Evolutionary conservation across 176 grass and related monocot species (phyloP).

Genomic region (Calamus simplicifolius): DNA sequence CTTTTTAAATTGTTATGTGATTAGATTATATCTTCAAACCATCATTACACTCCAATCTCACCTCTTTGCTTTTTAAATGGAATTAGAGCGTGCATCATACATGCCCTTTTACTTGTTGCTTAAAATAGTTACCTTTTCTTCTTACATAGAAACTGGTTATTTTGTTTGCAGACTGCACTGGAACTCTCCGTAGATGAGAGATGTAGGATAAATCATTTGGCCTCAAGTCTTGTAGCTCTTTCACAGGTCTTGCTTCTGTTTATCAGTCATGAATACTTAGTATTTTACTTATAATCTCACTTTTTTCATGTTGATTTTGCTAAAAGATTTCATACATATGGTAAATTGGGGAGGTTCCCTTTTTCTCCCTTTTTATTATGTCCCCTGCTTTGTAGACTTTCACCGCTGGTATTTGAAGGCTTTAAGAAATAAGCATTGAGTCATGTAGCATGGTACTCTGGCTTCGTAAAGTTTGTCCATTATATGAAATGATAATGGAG

Average conservation of each 20-base stretch:
- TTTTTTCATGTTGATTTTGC: not conserved
- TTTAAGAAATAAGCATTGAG: not conserved
- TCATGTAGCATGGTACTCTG: no score
- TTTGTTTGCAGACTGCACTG: constrained; percentile 50
- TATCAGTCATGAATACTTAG: no score
- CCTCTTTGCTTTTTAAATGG: no score
- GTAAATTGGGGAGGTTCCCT: no score
- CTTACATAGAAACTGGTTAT: constrained; percentile 5
- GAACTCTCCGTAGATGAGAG: constrained; percentile 56
- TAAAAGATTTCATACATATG: not conserved
- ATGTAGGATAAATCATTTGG: constrained; percentile 76
- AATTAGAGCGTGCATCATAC: no score
- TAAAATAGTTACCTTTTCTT: constrained; percentile 1
- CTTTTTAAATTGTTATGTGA: no score
- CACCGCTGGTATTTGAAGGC: not conserved
- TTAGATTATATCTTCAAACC: no score
- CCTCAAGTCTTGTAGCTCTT: constrained; percentile 62
- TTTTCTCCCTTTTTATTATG: not conserved
- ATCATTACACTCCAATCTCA: no score
- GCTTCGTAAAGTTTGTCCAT: no score
- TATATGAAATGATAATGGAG: no score
- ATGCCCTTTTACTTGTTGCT: not conserved
- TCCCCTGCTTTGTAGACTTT: not conserved
- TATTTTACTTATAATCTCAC: not conserved
- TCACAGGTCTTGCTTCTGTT: constrained; percentile 36